Evolutionary conservation across 257 asterid species (phyloP).

Genomic region (Sherardia arvensis): DNA sequence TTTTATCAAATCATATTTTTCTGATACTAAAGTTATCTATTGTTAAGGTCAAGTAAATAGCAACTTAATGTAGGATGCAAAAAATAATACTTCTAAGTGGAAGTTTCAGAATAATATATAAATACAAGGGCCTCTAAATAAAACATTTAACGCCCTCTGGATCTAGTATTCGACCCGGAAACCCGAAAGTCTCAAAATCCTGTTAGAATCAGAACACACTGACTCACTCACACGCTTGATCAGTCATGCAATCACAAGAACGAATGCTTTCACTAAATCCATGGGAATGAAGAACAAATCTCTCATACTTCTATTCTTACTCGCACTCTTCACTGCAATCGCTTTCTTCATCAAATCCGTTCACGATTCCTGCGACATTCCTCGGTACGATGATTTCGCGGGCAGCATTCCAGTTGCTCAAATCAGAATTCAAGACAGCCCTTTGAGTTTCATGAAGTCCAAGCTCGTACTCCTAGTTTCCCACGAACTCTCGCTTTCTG

Average conservation of each 20-base stretch:
- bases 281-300: conserved; percentile 37
- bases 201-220: too few relatives aligned
- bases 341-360: conserved; percentile 63
- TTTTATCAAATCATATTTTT: too few relatives aligned
- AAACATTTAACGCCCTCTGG: background rate
- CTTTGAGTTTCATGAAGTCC: conserved; percentile 69
- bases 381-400: conserved; percentile 17
- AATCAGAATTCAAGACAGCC: conserved; percentile 20
- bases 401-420: conserved; percentile 12
- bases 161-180: background rate
- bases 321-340: conserved; percentile 45
- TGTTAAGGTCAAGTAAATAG: too few relatives aligned
- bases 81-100: too few relatives aligned
- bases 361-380: conserved; percentile 46
- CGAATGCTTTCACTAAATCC: conserved; percentile 2
- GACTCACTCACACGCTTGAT: background rate
- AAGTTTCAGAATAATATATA: too few relatives aligned
- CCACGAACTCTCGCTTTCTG: conserved; percentile 85
- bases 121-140: background rate
- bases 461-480: conserved; percentile 69
- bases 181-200: background rate
- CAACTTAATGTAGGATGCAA: too few relatives aligned
- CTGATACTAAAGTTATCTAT: too few relatives aligned
- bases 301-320: conserved; percentile 32
- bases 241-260: background rate